A percentile compares a stretch with the other conserved stretches of the same genome.
These are phyloP conservation scores for Ramalina intermedia DNA, from an alignment of 495 filamentous ascomycete species.

Conservation along the genomic window DNA sequence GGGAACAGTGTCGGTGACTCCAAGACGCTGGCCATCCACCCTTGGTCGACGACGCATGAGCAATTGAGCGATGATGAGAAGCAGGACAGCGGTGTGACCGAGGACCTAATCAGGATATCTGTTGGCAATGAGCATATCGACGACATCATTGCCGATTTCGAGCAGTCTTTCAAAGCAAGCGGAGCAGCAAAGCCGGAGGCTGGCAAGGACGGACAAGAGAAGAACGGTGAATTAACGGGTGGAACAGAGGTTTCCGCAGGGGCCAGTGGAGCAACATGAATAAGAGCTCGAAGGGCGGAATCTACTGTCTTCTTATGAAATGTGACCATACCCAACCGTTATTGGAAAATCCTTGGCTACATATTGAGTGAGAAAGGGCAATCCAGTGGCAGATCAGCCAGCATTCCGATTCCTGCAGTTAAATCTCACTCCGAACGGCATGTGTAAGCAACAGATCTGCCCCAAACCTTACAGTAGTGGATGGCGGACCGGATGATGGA, in stretches of 20 bases:
- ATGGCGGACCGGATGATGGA: background rate
- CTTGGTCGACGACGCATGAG: conserved; percentile 92
- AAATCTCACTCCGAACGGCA: too few species aligned
- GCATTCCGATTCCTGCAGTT: too few species aligned
- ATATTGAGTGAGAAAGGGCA: too few species aligned
- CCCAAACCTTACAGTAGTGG: too few species aligned
- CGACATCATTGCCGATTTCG: conserved; percentile 93
- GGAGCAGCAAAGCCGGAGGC: conserved; percentile 21
- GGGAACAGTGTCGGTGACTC: conserved; percentile 45
- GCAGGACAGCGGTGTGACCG: conserved; percentile 66
- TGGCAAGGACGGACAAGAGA: conserved; percentile 13
- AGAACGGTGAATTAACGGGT: conserved; percentile 21
- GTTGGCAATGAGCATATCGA: conserved; percentile 97
- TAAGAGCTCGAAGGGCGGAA: background rate
- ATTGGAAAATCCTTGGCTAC: too few species aligned
- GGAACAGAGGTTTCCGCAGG: conserved; percentile 19
- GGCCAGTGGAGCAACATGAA: conserved; percentile 17
- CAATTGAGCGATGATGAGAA: conserved; percentile 79
- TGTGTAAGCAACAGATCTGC: too few species aligned
- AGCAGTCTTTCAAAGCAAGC: conserved; percentile 68
- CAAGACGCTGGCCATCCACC: conserved; percentile 90
- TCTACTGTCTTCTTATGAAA: background rate
- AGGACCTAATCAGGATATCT: conserved; percentile 91
- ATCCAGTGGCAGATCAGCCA: too few species aligned
- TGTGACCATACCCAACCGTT: too few species aligned